A percentile compares a stretch with the other conserved stretches of the same genome.
Evolutionary conservation across 2,329 filamentous ascomycete genomes (phyloP).

Genomic region (Fusarium veterinarium): DNA sequence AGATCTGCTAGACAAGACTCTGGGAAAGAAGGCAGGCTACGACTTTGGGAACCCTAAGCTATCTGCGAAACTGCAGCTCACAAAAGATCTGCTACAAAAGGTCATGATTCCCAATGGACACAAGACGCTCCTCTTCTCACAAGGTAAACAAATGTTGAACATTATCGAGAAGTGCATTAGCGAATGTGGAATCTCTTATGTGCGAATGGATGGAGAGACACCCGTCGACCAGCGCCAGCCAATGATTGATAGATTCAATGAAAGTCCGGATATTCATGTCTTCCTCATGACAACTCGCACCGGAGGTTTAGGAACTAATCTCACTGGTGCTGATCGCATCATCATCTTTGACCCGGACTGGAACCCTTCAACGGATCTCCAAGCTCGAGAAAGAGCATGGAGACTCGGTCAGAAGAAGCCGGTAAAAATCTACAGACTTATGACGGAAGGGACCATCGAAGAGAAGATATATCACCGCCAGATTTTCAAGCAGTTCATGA

Average conservation of each 20-base stretch:
- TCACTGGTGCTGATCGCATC: conserved; percentile 94
- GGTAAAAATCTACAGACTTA: conserved; percentile 96
- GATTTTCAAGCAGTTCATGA: conserved; percentile 98
- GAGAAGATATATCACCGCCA: conserved; percentile 99
- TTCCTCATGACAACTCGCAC: conserved; percentile 97
- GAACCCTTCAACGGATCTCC: conserved; percentile 97
- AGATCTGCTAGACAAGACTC: conserved; percentile 77
- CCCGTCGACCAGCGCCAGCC: conserved; percentile 88
- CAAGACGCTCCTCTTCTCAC: conserved; percentile 92
- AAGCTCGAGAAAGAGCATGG: conserved; percentile 96
- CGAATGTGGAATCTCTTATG: conserved; percentile 76
- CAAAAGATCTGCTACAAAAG: conserved; percentile 81
- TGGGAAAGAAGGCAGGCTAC: conserved; percentile 70
- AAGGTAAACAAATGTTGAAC: conserved; percentile 94
- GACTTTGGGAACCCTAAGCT: conserved; percentile 81
- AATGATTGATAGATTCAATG: conserved; percentile 94
- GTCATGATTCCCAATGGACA: conserved; percentile 92
- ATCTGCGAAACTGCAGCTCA: conserved; percentile 96
- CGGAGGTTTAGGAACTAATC: conserved; percentile 90
- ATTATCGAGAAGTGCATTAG: conserved; percentile 87
- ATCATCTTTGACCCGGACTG: conserved; percentile 99
- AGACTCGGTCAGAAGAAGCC: conserved; percentile 93
- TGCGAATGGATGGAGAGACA: conserved; percentile 94
- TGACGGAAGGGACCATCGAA: conserved; percentile 97
- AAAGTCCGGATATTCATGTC: conserved; percentile 79